Base-by-base conservation (phyloP, 2,329 filamentous ascomycete species). In the Paraphoma chrysanthemicola region DNA sequence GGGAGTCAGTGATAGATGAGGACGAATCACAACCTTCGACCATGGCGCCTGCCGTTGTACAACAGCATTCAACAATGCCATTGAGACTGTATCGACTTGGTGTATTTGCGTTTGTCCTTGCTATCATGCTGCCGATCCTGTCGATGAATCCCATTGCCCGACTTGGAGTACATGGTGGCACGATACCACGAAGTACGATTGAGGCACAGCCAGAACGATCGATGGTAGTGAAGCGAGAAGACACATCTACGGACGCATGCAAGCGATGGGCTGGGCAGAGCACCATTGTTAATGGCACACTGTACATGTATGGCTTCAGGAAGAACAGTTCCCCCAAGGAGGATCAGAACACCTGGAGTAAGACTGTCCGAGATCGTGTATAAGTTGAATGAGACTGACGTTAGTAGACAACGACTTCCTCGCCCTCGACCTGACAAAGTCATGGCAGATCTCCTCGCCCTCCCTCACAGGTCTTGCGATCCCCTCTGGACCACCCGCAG, bases 291-390 rank as follows among this genome's bases (percentile, higher is more conserved):
- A 92, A 92, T 62, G 90, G 90, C 12, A 93, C 89, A 0, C 70
- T 93, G 3, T 93, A 91, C 71, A 84, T 92, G 52, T 93, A 92
- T 64, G 90, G 90, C 36, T 91, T 90, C 28, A 83, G 89, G 63
- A 83, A 86, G 12, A 89, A 82, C 48, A 84, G 81, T 1, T 74
- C 81, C 14, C 73, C 81, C 12, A 81, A 82, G 36, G 90, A 93
- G 66, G 82, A 78, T 1, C 76, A 79, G 6, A 79, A 91, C 68
- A 89, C 86, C 1, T 93, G 90, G 90, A 92, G 87, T 89, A 81
- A 67, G 84, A 33, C 28, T 23, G 14, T 16, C n/a, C 28, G 16
- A 9, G 14, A 6, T 31, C 14, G 69, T 7, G 6, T 39, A 4
- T 4, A 11, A 42, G 16, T 29, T 16, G n/a, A 38, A 4, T 5